phyloP scores from a whole-genome alignment of 805 yeast species.

The Deakozyma indianensis region DNA sequence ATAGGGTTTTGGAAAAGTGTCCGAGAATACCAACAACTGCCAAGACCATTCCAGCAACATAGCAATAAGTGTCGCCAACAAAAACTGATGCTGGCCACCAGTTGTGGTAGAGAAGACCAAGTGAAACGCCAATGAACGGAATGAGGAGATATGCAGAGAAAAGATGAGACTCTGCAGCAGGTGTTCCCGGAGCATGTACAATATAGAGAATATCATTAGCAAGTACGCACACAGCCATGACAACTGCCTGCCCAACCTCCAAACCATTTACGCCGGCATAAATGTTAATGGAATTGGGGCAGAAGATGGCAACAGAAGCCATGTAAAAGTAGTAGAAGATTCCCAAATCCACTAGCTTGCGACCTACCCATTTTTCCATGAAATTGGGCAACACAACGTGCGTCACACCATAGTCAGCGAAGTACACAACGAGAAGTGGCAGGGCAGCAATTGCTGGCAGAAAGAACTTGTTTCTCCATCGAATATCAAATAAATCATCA shows the following conservation, averaged over 20 bases:
- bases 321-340: constrained; percentile 70
- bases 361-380: constrained; percentile 22
- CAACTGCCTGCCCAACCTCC: constrained; percentile 89
- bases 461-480: constrained; percentile 96
- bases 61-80: constrained; percentile 97
- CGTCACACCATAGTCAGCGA: constrained; percentile 88
- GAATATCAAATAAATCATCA: constrained; percentile 87
- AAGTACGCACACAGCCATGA: constrained; percentile 55
- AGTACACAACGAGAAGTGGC: constrained; percentile 82
- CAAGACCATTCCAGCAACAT: constrained; percentile 96
- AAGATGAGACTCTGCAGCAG: constrained; percentile 69
- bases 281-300: constrained; percentile 92
- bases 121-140: constrained; percentile 77
- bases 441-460: constrained; percentile 89
- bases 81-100: constrained; percentile 88
- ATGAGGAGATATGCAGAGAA: constrained; percentile 65
- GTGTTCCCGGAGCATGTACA: constrained; percentile 26
- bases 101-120: constrained; percentile 63
- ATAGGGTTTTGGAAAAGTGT: constrained; percentile 85
- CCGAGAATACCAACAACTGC: constrained; percentile 95
- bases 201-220: constrained; percentile 65
- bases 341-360: constrained; percentile 51
- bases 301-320: constrained; percentile 83
- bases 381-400: constrained; percentile 70
- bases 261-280: constrained; percentile 93